phyloP scores from a whole-genome alignment of 176 grass and related monocot genomes.

The Cenchrus fungigraminus region DNA sequence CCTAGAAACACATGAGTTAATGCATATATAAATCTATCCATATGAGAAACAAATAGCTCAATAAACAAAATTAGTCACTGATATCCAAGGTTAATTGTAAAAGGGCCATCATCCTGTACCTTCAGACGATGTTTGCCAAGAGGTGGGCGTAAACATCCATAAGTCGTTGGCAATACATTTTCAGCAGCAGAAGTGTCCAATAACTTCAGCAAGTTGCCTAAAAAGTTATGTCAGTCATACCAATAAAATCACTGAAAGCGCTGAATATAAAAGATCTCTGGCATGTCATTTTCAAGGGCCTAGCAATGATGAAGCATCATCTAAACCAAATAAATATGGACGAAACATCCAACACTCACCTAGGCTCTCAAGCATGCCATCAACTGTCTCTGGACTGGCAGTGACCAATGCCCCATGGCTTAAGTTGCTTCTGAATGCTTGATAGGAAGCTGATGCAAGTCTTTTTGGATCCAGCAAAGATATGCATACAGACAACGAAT shows the following conservation, averaged over 20 bases:
- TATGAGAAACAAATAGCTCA: slow-evolving; percentile 21
- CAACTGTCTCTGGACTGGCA: slow-evolving; percentile 87
- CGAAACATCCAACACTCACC: slow-evolving; percentile 56
- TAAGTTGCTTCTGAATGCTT: slow-evolving; percentile 94
- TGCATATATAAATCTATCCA: slow-evolving; percentile 13
- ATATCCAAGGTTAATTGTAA: slow-evolving; percentile 19
- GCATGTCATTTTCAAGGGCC: slow-evolving; percentile 21
- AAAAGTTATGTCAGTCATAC: slow-evolving; percentile 37
- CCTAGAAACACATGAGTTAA: too few species aligned
- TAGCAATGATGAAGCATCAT: slow-evolving; percentile 1
- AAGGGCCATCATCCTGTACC: slow-evolving; percentile 48
- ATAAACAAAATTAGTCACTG: not conserved
- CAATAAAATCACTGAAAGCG: slow-evolving; percentile 32
- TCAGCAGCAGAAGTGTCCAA: slow-evolving; percentile 72
- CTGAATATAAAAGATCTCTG: not conserved
- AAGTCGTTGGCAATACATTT: slow-evolving; percentile 79
- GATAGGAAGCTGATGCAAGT: slow-evolving; percentile 89
- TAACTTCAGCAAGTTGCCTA: slow-evolving; percentile 88
- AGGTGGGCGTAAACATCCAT: slow-evolving; percentile 80
- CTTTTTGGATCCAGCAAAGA: slow-evolving; percentile 94
- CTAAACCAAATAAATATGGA: slow-evolving; percentile 15
- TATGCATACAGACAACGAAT: slow-evolving; percentile 95
- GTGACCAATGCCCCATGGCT: slow-evolving; percentile 93
- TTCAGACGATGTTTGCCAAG: slow-evolving; percentile 95
- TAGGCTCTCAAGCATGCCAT: slow-evolving; percentile 87